Base-by-base conservation (phyloP, 805 yeast genomes). In the Candida endomychidarum region DNA sequence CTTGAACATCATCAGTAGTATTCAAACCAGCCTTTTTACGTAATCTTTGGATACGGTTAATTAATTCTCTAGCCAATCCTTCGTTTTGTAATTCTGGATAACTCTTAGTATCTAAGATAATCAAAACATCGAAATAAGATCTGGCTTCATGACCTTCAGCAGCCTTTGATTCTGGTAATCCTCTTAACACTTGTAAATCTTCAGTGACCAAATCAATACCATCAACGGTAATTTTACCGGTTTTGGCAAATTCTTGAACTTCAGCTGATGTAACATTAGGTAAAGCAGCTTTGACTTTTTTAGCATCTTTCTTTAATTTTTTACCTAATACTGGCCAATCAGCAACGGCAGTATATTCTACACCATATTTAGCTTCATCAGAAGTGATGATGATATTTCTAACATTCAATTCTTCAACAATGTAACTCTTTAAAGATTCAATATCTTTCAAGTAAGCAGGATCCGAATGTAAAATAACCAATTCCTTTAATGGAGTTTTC, bases 291-390 rank as follows among this genome's bases (percentile, higher is more conserved):
- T 91, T 95, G 45, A 93, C 99, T 63, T 80, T 83, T 70, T 86
- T 88, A 46, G 86, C 95, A 55, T 90, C 98, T 61, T 83, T 81
- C 80, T 89, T 91, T 66, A 93, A 78, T 69, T 93, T 93, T 77
- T 91, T 93, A 70, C 99, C 99, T 52, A 93, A 77, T 15, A 89
- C 87, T 43, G 98, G 96, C 99, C 99, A 93, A 72, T 93, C 99
- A 35, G 99, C 99, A 63, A 86, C 95, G 30, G 91, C 97, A 49
- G 77, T 80, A 74, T 90, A 91, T 61, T 83, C 86, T 46, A 93
- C 98, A 55, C 90, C 93, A 60, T 90, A 91, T 58, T 83, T 81
- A 53, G 75, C 81, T 71, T 93, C 99, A 59, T 93, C 96, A 17
- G 86, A 75, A 15, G 97, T 89, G 54, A 93, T 83, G 54, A 87